phyloP scores from a whole-genome alignment of 1,284 basidiomycete species.

The Nidula niveotomentosa region DNA sequence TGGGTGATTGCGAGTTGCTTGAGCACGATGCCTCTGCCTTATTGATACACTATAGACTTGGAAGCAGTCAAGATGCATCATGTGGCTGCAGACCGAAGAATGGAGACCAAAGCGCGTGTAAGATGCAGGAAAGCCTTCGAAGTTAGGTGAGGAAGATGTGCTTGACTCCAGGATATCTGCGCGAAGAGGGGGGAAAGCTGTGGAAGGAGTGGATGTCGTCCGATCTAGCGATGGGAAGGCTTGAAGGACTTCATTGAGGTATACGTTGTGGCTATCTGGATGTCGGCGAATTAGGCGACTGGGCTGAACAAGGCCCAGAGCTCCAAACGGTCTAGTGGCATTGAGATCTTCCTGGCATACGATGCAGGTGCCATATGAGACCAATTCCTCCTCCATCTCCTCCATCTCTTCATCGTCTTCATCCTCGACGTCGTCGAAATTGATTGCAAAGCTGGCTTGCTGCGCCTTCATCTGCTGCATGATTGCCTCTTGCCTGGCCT shows the following conservation, averaged over 20 bases:
- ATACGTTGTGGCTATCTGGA: constrained; percentile 67
- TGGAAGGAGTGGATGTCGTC: constrained; percentile 12
- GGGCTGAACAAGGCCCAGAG: constrained; percentile 88
- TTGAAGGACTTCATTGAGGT: constrained; percentile 76
- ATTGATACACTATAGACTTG: constrained; percentile 88
- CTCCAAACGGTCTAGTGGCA: constrained; percentile 76
- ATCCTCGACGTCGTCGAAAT: constrained; percentile 68
- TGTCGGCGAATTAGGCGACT: constrained; percentile 84
- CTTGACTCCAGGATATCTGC: constrained; percentile 50
- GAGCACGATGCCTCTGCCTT: constrained; percentile 85
- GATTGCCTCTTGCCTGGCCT: constrained; percentile 84
- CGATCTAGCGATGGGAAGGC: constrained; percentile 72
- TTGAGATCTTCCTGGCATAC: constrained; percentile 96
- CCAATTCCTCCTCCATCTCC: constrained; percentile 40
- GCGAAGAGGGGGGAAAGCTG: constrained; percentile 55
- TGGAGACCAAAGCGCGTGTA: constrained; percentile 85
- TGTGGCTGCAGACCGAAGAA: constrained; percentile 91
- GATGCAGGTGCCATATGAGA: constrained; percentile 89
- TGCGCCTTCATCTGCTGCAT: constrained; percentile 94
- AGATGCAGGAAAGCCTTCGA: constrained; percentile 74
- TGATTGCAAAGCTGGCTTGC: constrained; percentile 82
- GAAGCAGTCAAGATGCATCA: constrained; percentile 98
- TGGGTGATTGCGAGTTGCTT: constrained; percentile 93
- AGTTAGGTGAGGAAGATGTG: constrained; percentile 46
- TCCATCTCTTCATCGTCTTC: constrained; percentile 59